A percentile compares a stretch with the other conserved stretches of the same genome.
Evolutionary conservation across 2,329 filamentous ascomycete genomes (phyloP).

Genomic region (Xylariaceae sp.): DNA sequence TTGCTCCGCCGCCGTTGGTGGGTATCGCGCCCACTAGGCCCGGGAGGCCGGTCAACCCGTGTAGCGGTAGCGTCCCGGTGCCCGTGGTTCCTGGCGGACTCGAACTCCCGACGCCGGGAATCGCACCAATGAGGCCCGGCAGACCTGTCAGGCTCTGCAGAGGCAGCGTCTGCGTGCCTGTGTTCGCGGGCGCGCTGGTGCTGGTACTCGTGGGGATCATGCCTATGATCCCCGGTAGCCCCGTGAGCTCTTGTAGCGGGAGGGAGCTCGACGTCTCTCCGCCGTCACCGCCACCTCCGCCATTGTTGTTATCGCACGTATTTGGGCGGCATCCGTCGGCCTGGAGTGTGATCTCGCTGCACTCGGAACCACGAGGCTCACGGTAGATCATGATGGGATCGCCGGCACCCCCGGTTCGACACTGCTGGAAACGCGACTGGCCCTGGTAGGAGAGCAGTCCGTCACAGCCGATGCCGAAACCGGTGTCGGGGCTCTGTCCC

Average conservation of each 20-base stretch:
- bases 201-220: background rate
- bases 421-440: constrained; percentile 52
- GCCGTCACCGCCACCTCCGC: background rate
- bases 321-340: constrained; percentile 34
- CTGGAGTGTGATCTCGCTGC: constrained; percentile 42
- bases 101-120: background rate
- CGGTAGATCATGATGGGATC: constrained; percentile 50
- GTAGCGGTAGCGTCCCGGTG: background rate
- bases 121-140: background rate
- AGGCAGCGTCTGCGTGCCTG: background rate
- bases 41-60: background rate
- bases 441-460: constrained; percentile 48
- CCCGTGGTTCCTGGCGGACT: background rate
- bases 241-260: background rate
- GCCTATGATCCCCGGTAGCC: background rate
- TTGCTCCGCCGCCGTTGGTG: background rate
- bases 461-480: constrained; percentile 50
- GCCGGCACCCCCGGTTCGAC: constrained; percentile 46
- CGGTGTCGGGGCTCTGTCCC: constrained; percentile 43
- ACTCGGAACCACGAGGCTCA: constrained; percentile 39
- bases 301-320: constrained; percentile 1
- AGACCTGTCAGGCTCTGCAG: background rate
- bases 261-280: background rate
- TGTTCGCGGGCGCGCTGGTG: background rate
- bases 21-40: background rate